Base-by-base conservation (phyloP, 2,329 filamentous ascomycete species). In the Beauveria medogensis region DNA sequence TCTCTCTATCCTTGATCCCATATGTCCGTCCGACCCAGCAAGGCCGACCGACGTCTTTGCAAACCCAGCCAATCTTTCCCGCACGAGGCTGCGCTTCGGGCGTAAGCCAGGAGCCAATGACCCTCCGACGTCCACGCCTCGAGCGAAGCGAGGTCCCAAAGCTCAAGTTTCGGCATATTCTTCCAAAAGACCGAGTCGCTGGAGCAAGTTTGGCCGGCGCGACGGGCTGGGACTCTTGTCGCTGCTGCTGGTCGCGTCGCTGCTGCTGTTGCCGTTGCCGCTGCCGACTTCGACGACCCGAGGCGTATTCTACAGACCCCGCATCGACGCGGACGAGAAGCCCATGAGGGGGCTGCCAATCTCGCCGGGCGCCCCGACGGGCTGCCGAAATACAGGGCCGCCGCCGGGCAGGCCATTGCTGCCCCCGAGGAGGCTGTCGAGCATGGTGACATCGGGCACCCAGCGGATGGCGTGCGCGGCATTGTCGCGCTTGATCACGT, bases 321-420 rank as follows among this genome's bases (percentile, higher is more conserved):
- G 68, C 64, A 75, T 64, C 59, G 73, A 72, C 30, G 73, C 70
- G 56, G 73, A 70, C 34, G 73, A 70, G 30, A 76, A 70, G 58
- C 80, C 76, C 37, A 80, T 74, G 57, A 86, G 73, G 2, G 87
- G 88, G 69, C 87, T 90, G 48, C 87, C 85, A 63, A 90, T 89
- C 71, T 90, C 85, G 37, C 87, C 86, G 3, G 86, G 86, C 7
- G 81, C 80, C 51, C 82, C 82, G 1, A 84, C 74, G 6, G 75
- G 74, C 64, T 79, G 76, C 63, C 72, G 76, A 55, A 73, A 71
- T 18, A 72, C 68, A 55, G 74, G 72, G 14, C 75, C 73, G 63
- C 75, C 77, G 62, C 73, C 76, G 59, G 72, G 74, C 66, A 83
- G 7, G 43, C 30, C 20, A 12, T 20, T 20, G 20, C 56, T 51